Base-by-base conservation (phyloP, 116 monocot species). In the Zostera marina region DNA sequence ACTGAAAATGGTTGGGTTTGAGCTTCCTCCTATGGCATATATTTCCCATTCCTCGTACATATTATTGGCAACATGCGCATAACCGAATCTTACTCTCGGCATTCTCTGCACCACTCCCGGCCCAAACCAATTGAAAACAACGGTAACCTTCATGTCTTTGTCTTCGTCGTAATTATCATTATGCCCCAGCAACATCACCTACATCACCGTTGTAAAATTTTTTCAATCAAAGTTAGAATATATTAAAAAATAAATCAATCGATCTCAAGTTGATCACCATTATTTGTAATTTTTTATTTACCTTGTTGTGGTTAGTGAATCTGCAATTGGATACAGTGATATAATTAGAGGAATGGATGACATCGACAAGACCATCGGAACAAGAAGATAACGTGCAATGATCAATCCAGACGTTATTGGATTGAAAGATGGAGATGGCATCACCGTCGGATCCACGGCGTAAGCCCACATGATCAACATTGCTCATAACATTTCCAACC, bases 21-120 rank as follows among this genome's bases (percentile, higher is more conserved):
- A 58, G 19, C 83, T 83, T 4, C 83, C 78, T 24, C 78, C 83
- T 11, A 83, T 70, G 7, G 73, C 78, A 46, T 83, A 83, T 69
- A 70, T 78, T 47, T 65, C 47, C 78, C 75, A 83, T 13, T 43
- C 20, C 17, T 83, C 75, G 40, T 73, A 79, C 61, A 62, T 67
- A 53, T 79, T 83, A 59, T 83, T 83, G 3, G 64, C 83, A 6
- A 79, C 65, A 52, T 83, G 83, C 8, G 73, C 70, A 49, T 76
- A 78, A 1, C 83, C 83, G 15, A 7, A 44, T 46, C 74, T 74
- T 1, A 79, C 74, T 54, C 74, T 74, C 55, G 74, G 70, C 74
- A 79, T 74, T 26, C 74, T 74, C 40, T 79, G 74, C 7, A 74
- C 60, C 39, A 66, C 44, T 14, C 59, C 59, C 13, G 66, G 15